Conservation (phyloP, 2,329 filamentous ascomycete species). For the Clarireedia sp. region DNA sequence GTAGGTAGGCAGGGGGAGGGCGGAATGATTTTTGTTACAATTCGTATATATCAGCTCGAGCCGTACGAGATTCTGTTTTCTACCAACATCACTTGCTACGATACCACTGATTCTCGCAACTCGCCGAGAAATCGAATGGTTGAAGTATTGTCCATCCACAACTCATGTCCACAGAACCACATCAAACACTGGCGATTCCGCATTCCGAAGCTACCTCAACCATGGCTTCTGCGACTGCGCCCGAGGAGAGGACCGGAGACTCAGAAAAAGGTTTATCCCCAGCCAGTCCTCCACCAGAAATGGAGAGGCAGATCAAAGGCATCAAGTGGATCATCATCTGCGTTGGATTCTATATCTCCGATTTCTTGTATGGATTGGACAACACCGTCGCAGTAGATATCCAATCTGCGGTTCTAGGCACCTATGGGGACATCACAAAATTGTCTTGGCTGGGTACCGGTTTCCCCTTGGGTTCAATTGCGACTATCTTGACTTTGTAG, state of each 20-base stretch:
- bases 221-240: neutral
- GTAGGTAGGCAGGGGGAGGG: neutral
- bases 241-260: neutral
- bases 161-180: neutral
- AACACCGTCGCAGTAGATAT: constrained; percentile 36
- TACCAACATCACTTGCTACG: neutral
- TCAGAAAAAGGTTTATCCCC: constrained; percentile 1
- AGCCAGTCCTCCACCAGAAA: neutral
- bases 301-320: constrained; percentile 11
- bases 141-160: no score
- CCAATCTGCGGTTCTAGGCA: constrained; percentile 33
- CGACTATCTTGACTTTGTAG: constrained; percentile 5
- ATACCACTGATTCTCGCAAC: neutral
- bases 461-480: constrained; percentile 31
- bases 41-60: constrained; percentile 2
- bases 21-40: neutral
- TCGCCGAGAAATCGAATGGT: neutral
- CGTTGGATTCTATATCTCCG: constrained; percentile 1
- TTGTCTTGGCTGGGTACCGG: constrained; percentile 35
- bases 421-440: constrained; percentile 30
- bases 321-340: constrained; percentile 24
- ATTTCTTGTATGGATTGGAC: constrained; percentile 8
- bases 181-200: neutral
- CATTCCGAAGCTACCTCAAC: neutral
- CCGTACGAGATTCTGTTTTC: neutral